These are phyloP conservation scores for Vigna reflexopilosa DNA, from an alignment of 306 rosid genomes.

Conservation along the genomic window DNA sequence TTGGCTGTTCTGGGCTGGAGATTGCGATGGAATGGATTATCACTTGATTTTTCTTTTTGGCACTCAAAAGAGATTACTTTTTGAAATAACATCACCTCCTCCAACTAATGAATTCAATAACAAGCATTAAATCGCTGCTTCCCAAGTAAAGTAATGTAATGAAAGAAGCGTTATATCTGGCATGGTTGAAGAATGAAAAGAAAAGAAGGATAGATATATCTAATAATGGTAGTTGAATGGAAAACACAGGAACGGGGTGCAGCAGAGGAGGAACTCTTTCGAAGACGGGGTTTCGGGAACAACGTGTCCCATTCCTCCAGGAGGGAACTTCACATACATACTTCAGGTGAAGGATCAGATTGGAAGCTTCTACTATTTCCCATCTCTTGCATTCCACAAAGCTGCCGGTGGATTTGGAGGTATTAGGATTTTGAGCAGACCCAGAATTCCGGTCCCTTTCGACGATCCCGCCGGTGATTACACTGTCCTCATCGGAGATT, in stretches of 20 bases:
- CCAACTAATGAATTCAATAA: neutral
- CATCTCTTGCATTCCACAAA: conserved; percentile 93
- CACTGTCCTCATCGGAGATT: conserved; percentile 91
- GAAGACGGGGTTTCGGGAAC: conserved; percentile 93
- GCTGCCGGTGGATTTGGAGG: conserved; percentile 99
- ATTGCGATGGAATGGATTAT: neutral
- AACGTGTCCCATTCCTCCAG: conserved; percentile 95
- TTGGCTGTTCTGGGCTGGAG: conserved; percentile 47
- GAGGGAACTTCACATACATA: conserved; percentile 90
- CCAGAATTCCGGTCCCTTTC: conserved; percentile 91
- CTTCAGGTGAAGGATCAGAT: conserved; percentile 98
- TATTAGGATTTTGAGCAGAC: conserved; percentile 90
- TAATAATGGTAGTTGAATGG: neutral
- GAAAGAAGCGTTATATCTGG: too few species aligned
- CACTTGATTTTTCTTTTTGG: neutral
- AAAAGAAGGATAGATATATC: too few species aligned
- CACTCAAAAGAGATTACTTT: neutral
- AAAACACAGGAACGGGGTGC: conserved; percentile 77
- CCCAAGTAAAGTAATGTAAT: too few species aligned
- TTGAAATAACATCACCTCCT: too few species aligned
- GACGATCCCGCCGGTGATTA: conserved; percentile 89
- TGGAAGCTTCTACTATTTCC: conserved; percentile 95
- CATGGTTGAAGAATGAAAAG: too few species aligned
- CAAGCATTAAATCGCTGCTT: neutral
- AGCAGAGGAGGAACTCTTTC: conserved; percentile 87